phyloP scores from a whole-genome alignment of 345 rosid genomes.

The Melaleuca alternifolia region DNA sequence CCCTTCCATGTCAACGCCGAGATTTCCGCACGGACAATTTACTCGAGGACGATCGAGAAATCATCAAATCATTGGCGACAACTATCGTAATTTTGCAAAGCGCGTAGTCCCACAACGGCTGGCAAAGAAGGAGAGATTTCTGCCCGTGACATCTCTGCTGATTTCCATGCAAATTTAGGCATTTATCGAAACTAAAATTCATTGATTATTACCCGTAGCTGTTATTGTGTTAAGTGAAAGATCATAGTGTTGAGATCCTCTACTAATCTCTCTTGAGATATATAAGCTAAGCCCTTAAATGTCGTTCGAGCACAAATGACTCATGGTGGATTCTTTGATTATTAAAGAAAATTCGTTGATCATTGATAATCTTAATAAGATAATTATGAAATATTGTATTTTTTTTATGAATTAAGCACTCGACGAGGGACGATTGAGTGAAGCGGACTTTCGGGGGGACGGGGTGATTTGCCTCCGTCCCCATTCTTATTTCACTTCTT shows the following conservation, averaged over 20 bases:
- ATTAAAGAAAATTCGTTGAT: too few species aligned
- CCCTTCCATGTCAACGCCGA: neutral
- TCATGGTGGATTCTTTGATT: too few species aligned
- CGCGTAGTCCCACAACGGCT: neutral
- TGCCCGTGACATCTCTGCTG: neutral
- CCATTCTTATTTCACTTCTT: too few species aligned
- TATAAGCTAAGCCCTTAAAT: too few species aligned
- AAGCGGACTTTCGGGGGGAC: rapidly evolving
- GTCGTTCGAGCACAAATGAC: too few species aligned
- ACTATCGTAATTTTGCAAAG: neutral
- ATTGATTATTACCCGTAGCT: too few species aligned
- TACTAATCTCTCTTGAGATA: too few species aligned
- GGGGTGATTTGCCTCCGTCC: neutral
- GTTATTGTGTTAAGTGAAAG: too few species aligned
- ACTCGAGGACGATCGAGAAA: neutral
- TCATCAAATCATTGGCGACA: neutral
- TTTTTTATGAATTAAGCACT: neutral
- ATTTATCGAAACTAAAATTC: neutral
- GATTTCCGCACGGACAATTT: neutral
- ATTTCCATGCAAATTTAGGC: neutral
- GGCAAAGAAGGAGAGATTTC: neutral
- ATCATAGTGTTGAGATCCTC: too few species aligned
- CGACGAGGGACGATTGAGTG: neutral
- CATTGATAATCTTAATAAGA: too few species aligned
- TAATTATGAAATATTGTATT: rapidly evolving